Conservation (phyloP, 2,329 filamentous ascomycete species). For the Aspergillus oerlinghausenensis region DNA sequence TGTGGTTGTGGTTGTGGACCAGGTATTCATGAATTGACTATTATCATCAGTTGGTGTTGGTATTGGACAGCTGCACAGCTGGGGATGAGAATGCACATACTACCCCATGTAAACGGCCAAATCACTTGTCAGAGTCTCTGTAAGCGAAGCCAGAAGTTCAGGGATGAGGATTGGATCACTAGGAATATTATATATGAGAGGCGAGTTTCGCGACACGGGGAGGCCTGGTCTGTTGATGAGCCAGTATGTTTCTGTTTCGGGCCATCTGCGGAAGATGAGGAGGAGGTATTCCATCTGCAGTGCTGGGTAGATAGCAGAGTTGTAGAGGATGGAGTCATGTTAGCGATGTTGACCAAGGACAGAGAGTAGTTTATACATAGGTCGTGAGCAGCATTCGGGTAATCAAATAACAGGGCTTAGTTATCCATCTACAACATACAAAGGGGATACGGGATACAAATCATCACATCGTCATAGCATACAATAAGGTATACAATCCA, state of each 20-base stretch:
- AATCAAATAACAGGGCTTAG: not conserved
- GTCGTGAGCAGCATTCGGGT: too few relatives aligned
- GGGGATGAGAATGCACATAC: not conserved
- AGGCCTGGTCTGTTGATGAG: not conserved
- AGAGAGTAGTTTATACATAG: not conserved
- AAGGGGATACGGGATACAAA: not conserved
- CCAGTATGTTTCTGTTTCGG: not conserved
- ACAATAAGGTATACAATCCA: not conserved
- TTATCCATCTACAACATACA: not conserved
- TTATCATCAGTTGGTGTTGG: not conserved
- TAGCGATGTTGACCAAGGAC: not conserved
- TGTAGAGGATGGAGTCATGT: not conserved
- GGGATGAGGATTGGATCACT: not conserved
- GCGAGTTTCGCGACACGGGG: not conserved
- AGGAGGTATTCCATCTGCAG: not conserved
- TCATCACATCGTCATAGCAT: constrained; percentile 2
- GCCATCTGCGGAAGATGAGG: not conserved
- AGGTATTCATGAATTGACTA: not conserved
- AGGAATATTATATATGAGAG: not conserved
- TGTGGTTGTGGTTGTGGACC: too few relatives aligned
- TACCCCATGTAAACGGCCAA: not conserved
- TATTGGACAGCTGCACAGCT: too few relatives aligned
- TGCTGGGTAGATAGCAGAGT: not conserved
- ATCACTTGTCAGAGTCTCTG: not conserved
- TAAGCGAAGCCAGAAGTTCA: not conserved